Evolutionary conservation across 2,329 filamentous ascomycete genomes (phyloP), one percentile per base, ranked within the genome.

Genomic region (Hirsutella minnesotensis): DNA sequence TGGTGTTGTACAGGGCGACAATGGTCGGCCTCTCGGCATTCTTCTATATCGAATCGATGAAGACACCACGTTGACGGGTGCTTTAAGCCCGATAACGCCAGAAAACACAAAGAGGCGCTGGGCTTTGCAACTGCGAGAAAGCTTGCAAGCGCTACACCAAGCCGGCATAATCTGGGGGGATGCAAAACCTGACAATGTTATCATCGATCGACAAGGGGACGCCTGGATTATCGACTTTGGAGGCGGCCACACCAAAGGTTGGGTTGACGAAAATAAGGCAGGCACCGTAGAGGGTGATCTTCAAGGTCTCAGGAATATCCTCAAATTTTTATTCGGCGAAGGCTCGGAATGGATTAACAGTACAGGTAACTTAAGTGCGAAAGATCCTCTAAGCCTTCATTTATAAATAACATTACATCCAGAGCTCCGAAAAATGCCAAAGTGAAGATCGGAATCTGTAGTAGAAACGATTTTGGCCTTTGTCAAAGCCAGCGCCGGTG

Each of bases 151-250:
- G 15, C 47, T 56, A 7, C 53, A 55, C 39, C 24, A 31, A 4
- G 27, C 37, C 21, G 52, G 48, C 8, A 50, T 58, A 18, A 40
- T 52, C 27, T 60, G 57, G 55, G 56, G 56, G 9, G 57, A 59
- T 47, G 57, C 41, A 3, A 59, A 60, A 43, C 46, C 53, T 5
- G 50, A 53, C 13, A 59, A 60, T 44, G 45, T 59, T 21, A 41
- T 61, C 2, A 52, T 61, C 19, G 56, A 59, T 41, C 39, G 42
- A 15, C 40, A 53, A 9, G 51, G 54, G 15, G 47, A 60, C 43
- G 49, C 56, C 2, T 60, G 56, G 57, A 37, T 59, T 8, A 52
- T 57, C n/a, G 56, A 59, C 38, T 59, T 60, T 44, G 55, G 56
- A 9, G 54, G 54, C 16, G 47, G 54, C 22, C 57, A 55, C 21